Conservation (phyloP, 1,284 basidiomycete species). For the Meira miltonrushii region DNA sequence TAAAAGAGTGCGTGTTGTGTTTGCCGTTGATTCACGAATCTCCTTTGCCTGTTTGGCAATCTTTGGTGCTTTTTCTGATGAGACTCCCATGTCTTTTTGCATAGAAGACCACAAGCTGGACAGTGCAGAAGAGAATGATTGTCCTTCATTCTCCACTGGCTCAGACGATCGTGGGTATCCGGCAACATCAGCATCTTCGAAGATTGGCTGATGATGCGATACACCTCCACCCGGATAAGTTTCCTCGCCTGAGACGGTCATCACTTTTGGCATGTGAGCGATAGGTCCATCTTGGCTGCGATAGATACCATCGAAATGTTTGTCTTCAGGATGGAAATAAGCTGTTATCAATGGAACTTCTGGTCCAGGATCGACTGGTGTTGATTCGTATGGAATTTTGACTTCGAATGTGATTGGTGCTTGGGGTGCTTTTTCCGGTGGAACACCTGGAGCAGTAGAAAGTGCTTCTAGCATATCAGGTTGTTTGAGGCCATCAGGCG, state of each 20-base stretch:
- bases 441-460: conserved; percentile 17
- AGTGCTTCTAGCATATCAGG: conserved; percentile 6
- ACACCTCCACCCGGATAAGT: background rate
- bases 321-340: conserved; percentile 14
- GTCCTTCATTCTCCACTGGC: background rate
- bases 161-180: background rate
- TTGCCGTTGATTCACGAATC: background rate
- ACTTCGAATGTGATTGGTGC: conserved; percentile 14
- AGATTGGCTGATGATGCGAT: conserved; percentile 2
- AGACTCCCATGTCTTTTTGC: background rate
- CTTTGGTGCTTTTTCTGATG: background rate
- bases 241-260: conserved; percentile 10
- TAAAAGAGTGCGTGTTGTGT: background rate
- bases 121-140: conserved; percentile 1
- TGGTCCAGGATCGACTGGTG: conserved; percentile 6
- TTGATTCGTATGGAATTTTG: conserved; percentile 16
- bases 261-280: conserved; percentile 8
- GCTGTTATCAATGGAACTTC: conserved; percentile 16
- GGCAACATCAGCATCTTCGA: conserved; percentile 2
- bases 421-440: conserved; percentile 15
- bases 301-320: background rate
- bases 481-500: background rate
- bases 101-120: background rate
- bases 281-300: conserved; percentile 5
- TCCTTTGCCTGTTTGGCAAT: background rate